Evolutionary conservation across 2,329 filamentous ascomycete species (phyloP).

Genomic region (Aureobasidium mangrovei): DNA sequence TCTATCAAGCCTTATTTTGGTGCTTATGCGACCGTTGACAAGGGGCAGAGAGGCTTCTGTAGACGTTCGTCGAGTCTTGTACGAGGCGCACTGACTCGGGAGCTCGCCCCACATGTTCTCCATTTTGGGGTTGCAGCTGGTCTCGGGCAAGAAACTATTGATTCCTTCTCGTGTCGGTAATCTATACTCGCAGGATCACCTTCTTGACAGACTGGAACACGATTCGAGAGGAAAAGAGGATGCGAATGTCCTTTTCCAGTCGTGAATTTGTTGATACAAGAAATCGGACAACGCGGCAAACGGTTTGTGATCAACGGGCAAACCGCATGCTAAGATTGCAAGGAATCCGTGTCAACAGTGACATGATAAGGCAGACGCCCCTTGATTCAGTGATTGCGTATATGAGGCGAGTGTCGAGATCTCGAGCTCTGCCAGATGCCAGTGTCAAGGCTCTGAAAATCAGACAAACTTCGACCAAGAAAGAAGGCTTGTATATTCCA

Average conservation of each 20-base stretch:
- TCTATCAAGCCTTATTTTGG: constrained; percentile 7
- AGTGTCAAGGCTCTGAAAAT: too few relatives aligned
- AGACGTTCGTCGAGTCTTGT: constrained; percentile 4
- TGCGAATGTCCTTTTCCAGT: too few relatives aligned
- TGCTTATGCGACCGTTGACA: constrained; percentile 6
- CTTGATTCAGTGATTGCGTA: constrained; percentile 3
- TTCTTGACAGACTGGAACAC: too few relatives aligned
- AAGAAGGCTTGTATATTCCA: too few relatives aligned
- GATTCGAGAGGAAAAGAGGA: too few relatives aligned
- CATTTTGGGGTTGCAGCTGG: too few relatives aligned
- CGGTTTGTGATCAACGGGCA: constrained; percentile 3
- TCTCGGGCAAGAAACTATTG: too few relatives aligned
- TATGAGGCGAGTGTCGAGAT: neutral
- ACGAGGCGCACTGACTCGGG: constrained; percentile 5
- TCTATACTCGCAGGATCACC: too few relatives aligned
- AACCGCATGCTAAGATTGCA: constrained; percentile 14
- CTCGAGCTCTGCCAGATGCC: too few relatives aligned
- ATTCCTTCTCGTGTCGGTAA: too few relatives aligned
- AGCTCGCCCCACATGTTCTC: constrained; percentile 3
- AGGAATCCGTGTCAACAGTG: constrained; percentile 4
- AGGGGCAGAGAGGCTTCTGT: constrained; percentile 1
- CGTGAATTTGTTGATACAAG: too few relatives aligned
- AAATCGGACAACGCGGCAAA: neutral
- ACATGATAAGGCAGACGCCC: constrained; percentile 1
- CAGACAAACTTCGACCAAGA: too few relatives aligned